Percentiles rank a stretch among this genome's conserved stretches.
phyloP scores from a whole-genome alignment of 805 yeast species.

The Starmera dryadoides region DNA sequence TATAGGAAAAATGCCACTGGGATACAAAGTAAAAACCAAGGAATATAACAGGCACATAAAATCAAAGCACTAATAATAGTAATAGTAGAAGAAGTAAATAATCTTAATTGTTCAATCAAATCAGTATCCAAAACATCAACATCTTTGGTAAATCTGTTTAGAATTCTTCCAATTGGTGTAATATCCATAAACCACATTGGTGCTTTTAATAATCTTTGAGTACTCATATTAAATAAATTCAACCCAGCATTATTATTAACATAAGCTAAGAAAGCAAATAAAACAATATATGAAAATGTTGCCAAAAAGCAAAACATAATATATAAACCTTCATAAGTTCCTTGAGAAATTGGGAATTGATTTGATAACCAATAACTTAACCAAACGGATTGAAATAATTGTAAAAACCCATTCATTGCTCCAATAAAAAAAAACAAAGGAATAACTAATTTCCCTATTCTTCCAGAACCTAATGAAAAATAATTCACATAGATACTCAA shows the following conservation, averaged over 20 bases:
- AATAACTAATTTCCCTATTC: conserved; percentile 20
- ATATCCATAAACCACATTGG: conserved; percentile 83
- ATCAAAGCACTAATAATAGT: conserved; percentile 57
- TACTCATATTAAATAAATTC: conserved; percentile 49
- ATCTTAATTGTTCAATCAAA: conserved; percentile 59
- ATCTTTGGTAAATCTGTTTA: conserved; percentile 82
- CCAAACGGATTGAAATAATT: conserved; percentile 62
- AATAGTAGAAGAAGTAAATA: conserved; percentile 44
- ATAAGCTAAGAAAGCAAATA: conserved; percentile 46
- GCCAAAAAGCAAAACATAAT: conserved; percentile 49
- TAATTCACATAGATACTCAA: conserved; percentile 33
- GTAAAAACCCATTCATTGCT: conserved; percentile 37
- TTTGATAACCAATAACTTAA: conserved; percentile 67
- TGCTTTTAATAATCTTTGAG: conserved; percentile 50
- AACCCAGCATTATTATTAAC: conserved; percentile 49
- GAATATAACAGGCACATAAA: conserved; percentile 62
- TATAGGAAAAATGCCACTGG: conserved; percentile 42
- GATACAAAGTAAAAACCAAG: conserved; percentile 67
- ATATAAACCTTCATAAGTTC: conserved; percentile 58
- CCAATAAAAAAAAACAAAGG: conserved; percentile 20
- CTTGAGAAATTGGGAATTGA: conserved; percentile 36
- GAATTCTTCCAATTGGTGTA: conserved; percentile 78
- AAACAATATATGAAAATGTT: conserved; percentile 38
- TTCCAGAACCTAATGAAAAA: conserved; percentile 40
- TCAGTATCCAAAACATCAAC: conserved; percentile 79